A percentile compares a stretch with the other conserved stretches of the same genome.
phyloP scores from a whole-genome alignment of 23 red algal species.

The Agarophyton chilense region DNA sequence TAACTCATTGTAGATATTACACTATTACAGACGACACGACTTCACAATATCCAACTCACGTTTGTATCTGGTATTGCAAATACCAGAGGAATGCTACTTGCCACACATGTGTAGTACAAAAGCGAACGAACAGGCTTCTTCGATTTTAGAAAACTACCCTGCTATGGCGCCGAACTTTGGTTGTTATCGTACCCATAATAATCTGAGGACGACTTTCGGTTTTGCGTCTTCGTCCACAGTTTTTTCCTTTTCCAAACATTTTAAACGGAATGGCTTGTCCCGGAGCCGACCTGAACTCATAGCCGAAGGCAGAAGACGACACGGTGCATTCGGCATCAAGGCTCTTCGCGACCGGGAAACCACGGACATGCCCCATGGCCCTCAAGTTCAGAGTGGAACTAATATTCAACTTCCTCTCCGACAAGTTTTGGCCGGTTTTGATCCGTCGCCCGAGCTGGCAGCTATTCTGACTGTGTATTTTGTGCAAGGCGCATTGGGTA shows the following conservation, averaged over 20 bases:
- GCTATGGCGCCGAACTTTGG: neutral
- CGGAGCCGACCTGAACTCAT: neutral
- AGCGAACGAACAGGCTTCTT: too few relatives aligned
- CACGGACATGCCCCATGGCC: constrained; percentile 7
- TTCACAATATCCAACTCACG: too few relatives aligned
- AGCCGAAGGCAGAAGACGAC: neutral
- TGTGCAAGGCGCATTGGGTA: constrained; percentile 91
- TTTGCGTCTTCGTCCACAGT: neutral
- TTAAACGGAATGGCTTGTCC: neutral
- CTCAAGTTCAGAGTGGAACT: neutral
- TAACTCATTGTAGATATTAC: too few relatives aligned
- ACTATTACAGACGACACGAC: too few relatives aligned
- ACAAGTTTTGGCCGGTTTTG: constrained; percentile 44
- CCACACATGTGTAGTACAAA: too few relatives aligned
- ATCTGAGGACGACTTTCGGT: neutral
- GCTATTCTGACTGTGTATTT: constrained; percentile 90
- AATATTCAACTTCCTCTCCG: neutral
- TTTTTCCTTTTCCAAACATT: neutral
- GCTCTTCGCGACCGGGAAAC: neutral
- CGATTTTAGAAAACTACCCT: too few relatives aligned
- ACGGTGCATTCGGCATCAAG: neutral
- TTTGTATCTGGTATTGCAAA: too few relatives aligned
- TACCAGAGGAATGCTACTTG: too few relatives aligned
- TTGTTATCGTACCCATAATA: neutral
- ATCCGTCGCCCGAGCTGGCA: constrained; percentile 79